Conservation (phyloP, 2,329 filamentous ascomycete genomes). For the Triangularia setosa region DNA sequence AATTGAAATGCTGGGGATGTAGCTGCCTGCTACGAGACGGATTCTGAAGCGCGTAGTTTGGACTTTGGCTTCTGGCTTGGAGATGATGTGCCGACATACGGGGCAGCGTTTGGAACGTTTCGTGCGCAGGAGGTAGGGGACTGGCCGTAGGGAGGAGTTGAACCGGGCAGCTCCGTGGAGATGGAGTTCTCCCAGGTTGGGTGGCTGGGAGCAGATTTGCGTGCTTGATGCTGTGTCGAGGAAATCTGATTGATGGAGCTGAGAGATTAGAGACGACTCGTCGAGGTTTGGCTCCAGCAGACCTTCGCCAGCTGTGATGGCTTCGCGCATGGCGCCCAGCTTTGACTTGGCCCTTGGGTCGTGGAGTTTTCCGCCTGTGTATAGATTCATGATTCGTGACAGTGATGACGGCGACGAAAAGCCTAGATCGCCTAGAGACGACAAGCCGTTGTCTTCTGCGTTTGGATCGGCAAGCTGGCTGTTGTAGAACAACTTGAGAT, state of each 20-base stretch:
- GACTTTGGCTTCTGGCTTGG: constrained; percentile 89
- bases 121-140: constrained; percentile 78
- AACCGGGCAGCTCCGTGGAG: constrained; percentile 53
- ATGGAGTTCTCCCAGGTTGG: constrained; percentile 40
- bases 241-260: constrained; percentile 59
- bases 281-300: constrained; percentile 59
- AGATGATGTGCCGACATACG: constrained; percentile 88
- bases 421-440: constrained; percentile 48
- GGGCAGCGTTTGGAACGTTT: constrained; percentile 94
- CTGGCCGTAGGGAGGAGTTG: constrained; percentile 70
- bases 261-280: constrained; percentile 58
- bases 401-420: constrained; percentile 76
- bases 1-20: constrained; percentile 79
- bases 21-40: constrained; percentile 79
- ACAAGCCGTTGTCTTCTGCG: constrained; percentile 46
- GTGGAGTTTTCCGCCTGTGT: constrained; percentile 62
- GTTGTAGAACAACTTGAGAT: constrained; percentile 77
- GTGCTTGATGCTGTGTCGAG: constrained; percentile 52
- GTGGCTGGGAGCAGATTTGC: constrained; percentile 45
- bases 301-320: constrained; percentile 66
- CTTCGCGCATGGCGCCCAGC: constrained; percentile 75
- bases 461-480: constrained; percentile 66
- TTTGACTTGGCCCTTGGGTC: constrained; percentile 65
- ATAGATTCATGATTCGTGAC: constrained; percentile 86
- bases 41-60: constrained; percentile 89